phyloP scores from a whole-genome alignment of 257 asterid species.

The Osmanthus fragrans region DNA sequence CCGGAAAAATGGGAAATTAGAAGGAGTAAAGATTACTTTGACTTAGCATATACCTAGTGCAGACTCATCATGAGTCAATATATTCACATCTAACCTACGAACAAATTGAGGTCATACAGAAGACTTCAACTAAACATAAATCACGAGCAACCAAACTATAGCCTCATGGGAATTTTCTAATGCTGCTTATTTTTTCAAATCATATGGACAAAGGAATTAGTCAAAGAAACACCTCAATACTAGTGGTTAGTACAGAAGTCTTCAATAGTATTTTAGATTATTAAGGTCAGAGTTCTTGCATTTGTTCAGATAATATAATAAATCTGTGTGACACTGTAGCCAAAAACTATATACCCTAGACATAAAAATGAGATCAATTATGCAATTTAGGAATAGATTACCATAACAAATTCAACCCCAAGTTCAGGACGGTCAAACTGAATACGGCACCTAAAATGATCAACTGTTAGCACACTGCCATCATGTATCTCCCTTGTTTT shows the following conservation, averaged over 20 bases:
- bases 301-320: not conserved
- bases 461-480: constrained; percentile 90
- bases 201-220: not conserved
- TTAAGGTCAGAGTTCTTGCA: not conserved
- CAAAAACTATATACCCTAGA: constrained; percentile 1
- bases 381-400: constrained; percentile 31
- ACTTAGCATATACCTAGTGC: not conserved
- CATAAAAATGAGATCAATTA: constrained; percentile 15
- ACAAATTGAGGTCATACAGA: not conserved
- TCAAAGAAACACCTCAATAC: not conserved
- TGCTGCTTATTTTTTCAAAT: not conserved
- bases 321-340: not conserved
- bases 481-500: constrained; percentile 89
- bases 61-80: not conserved
- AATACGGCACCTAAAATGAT: constrained; percentile 77
- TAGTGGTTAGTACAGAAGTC: not conserved
- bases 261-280: constrained; percentile 5
- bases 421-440: constrained; percentile 93
- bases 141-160: not conserved
- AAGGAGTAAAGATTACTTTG: not conserved
- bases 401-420: constrained; percentile 95
- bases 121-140: not conserved
- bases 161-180: not conserved
- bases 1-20: not conserved
- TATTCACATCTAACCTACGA: not conserved